Evolutionary conservation across 225 moss, liverwort and hornwort species (phyloP).

Genomic region (Thuidium tamariscinum): DNA sequence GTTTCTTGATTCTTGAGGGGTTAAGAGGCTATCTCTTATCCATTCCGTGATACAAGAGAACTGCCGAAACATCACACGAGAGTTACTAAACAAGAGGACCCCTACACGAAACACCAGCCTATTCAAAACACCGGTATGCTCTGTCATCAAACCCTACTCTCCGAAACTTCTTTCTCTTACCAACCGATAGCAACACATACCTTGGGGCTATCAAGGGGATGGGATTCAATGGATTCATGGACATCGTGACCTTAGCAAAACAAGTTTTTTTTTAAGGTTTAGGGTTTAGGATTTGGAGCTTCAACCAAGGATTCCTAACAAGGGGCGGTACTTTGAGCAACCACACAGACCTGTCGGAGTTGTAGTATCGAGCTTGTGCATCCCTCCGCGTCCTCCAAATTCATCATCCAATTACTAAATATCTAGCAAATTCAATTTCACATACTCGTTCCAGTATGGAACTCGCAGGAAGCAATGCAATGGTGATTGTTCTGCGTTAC

Average conservation of each 20-base stretch:
- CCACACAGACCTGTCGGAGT: constrained; percentile 44
- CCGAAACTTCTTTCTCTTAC: background rate
- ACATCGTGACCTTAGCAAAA: constrained; percentile 53
- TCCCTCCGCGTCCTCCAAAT: constrained; percentile 13
- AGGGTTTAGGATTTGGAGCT: background rate
- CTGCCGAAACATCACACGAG: too few species aligned
- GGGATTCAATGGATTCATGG: constrained; percentile 53
- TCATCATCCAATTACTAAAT: constrained; percentile 8
- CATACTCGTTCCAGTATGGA: fast-evolving
- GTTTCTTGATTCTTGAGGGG: background rate
- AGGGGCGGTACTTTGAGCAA: constrained; percentile 66
- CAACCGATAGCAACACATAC: background rate
- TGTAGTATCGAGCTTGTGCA: constrained; percentile 39
- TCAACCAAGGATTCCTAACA: constrained; percentile 46
- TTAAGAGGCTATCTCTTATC: background rate
- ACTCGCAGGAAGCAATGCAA: background rate
- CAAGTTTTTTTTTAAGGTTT: constrained; percentile 10
- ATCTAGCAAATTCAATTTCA: background rate
- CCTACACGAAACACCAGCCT: background rate
- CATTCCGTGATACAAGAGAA: background rate
- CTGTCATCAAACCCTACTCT: background rate
- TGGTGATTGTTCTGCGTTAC: background rate
- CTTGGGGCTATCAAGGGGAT: constrained; percentile 12
- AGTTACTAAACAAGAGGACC: background rate
- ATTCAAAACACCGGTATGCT: background rate